phyloP scores from a whole-genome alignment of 2,329 filamentous ascomycete genomes.

The Rugonectria rugulosa region DNA sequence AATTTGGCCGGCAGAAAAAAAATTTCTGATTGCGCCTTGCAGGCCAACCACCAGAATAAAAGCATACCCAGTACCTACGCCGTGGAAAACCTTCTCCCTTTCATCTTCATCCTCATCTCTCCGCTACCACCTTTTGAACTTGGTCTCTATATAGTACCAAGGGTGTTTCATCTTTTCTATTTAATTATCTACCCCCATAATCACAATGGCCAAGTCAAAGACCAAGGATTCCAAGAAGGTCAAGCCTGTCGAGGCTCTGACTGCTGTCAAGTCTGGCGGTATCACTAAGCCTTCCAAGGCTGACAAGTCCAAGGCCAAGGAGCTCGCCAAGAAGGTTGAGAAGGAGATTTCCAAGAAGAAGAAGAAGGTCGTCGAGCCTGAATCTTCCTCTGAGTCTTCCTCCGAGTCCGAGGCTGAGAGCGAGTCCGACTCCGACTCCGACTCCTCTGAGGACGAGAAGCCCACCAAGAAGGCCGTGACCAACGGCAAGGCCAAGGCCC shows the following conservation, averaged over 20 bases:
- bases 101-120: conserved; percentile 32
- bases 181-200: conserved; percentile 27
- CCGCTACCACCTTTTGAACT: conserved; percentile 14
- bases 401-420: conserved; percentile 28
- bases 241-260: conserved; percentile 59
- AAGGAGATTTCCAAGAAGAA: conserved; percentile 58
- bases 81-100: conserved; percentile 19
- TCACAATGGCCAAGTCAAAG: conserved; percentile 73
- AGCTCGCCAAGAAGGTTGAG: conserved; percentile 60
- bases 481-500: conserved; percentile 42
- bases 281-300: conserved; percentile 73
- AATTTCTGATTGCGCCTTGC: conserved; percentile 31
- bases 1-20: conserved; percentile 44
- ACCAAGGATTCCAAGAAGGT: conserved; percentile 61
- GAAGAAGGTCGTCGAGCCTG: conserved; percentile 54
- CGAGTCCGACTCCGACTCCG: conserved; percentile 42
- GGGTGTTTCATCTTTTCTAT: conserved; percentile 14
- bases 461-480: conserved; percentile 45
- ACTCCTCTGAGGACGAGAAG: conserved; percentile 51
- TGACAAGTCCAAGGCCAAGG: conserved; percentile 72
- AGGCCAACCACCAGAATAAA: conserved; percentile 37
- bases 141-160: conserved; percentile 19
- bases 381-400: conserved; percentile 48
- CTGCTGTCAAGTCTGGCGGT: conserved; percentile 69
- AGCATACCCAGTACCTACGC: conserved; percentile 28